phyloP scores from a whole-genome alignment of 2,329 filamentous ascomycete species.

The Alternaria incomplexa region DNA sequence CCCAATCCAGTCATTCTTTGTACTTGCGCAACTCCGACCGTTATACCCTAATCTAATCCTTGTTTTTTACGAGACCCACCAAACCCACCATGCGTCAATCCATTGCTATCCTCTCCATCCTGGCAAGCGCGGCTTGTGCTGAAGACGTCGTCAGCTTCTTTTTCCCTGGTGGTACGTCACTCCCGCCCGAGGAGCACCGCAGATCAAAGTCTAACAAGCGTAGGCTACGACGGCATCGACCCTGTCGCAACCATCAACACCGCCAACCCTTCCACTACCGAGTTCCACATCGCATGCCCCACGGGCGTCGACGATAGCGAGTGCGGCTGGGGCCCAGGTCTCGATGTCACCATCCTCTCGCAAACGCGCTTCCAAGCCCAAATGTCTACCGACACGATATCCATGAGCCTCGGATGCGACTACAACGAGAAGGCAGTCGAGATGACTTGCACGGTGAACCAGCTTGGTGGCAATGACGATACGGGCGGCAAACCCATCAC shows the following conservation, averaged over 20 bases:
- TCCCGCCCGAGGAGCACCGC: neutral
- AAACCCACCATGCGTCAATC: constrained; percentile 29
- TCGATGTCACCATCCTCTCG: constrained; percentile 24
- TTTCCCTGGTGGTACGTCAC: constrained; percentile 29
- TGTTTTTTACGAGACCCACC: constrained; percentile 5
- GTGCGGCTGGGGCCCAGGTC: constrained; percentile 35
- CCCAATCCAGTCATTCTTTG: constrained; percentile 5
- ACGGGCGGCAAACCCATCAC: constrained; percentile 13
- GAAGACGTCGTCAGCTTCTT: constrained; percentile 26
- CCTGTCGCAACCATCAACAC: constrained; percentile 33
- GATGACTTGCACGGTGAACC: constrained; percentile 34
- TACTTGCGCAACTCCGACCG: neutral
- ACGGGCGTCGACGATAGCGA: constrained; percentile 22
- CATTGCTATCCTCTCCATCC: constrained; percentile 22
- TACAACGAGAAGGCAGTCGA: constrained; percentile 25
- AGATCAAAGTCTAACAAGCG: neutral
- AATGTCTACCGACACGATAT: constrained; percentile 20
- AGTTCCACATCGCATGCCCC: constrained; percentile 31
- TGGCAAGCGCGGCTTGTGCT: constrained; percentile 24
- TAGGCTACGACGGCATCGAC: constrained; percentile 23
- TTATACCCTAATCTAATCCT: constrained; percentile 3
- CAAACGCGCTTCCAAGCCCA: constrained; percentile 28
- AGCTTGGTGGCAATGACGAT: constrained; percentile 24
- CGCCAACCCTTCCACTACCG: constrained; percentile 28
- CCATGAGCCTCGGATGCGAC: constrained; percentile 36